Percentiles rank a stretch among this genome's conserved stretches.
phyloP scores from a whole-genome alignment of 2,329 filamentous ascomycete species.

The Fusarium illudens region DNA sequence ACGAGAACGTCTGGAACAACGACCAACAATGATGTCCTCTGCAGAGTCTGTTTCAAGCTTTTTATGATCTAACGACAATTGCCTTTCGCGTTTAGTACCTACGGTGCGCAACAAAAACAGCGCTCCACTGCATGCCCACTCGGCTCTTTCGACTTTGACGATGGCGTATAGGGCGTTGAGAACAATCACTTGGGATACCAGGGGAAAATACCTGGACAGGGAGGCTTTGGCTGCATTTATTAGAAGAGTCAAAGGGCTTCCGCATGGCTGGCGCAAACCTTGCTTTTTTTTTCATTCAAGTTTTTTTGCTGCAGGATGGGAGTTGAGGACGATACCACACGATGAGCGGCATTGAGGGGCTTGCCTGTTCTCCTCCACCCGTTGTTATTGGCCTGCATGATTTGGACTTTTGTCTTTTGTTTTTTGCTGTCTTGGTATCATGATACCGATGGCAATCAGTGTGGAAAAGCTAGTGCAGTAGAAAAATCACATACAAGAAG shows the following conservation, averaged over 20 bases:
- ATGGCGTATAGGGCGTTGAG: slow-evolving; percentile 8
- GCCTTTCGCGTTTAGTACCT: not conserved
- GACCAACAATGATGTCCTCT: slow-evolving; percentile 23
- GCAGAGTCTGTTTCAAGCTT: not conserved
- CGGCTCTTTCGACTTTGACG: not conserved
- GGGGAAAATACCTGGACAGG: slow-evolving; percentile 17
- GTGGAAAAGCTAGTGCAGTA: not conserved
- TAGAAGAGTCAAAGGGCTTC: slow-evolving; percentile 26
- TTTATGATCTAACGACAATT: slow-evolving; percentile 31
- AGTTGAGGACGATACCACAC: not conserved
- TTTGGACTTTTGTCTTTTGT: not conserved
- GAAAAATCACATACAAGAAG: not conserved
- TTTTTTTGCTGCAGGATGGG: not conserved
- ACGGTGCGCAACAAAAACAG: slow-evolving; percentile 2
- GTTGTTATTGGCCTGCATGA: not conserved
- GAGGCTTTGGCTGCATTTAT: slow-evolving; percentile 29
- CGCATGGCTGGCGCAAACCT: slow-evolving; percentile 5
- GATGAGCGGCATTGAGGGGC: not conserved
- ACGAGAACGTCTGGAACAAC: slow-evolving; percentile 41
- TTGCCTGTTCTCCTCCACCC: not conserved
- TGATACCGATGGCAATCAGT: slow-evolving; percentile 7
- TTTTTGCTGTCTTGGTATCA: not conserved
- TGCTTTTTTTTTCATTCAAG: not conserved
- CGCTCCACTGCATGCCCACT: slow-evolving; percentile 4
- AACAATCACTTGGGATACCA: slow-evolving; percentile 9